Evolutionary conservation across 768 basidiomycete genomes (phyloP).

Genomic region (Suillus fuscotomentosus): DNA sequence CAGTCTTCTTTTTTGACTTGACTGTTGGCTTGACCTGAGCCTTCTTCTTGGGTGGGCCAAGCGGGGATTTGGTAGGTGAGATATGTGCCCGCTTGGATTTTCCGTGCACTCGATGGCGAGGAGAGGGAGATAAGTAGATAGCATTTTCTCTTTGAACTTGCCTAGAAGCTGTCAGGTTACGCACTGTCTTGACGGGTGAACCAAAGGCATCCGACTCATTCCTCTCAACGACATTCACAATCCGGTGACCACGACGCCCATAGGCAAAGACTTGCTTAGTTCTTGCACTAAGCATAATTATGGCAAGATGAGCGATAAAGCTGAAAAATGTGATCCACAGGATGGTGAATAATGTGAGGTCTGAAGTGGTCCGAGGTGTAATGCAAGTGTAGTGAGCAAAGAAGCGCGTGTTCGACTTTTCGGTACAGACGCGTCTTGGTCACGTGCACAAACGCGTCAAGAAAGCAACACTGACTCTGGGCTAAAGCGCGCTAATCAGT

Average conservation of each 20-base stretch:
- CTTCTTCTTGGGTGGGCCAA: constrained; percentile 30
- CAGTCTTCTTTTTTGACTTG: constrained; percentile 14
- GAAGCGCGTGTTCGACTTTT: constrained; percentile 1
- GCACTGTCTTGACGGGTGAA: constrained; percentile 3
- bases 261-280: constrained; percentile 69
- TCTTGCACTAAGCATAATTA: constrained; percentile 53
- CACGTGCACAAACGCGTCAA: constrained; percentile 2
- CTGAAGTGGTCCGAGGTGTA: not conserved
- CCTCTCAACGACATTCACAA: constrained; percentile 45
- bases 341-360: not conserved
- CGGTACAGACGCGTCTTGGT: constrained; percentile 4
- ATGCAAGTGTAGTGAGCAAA: not conserved
- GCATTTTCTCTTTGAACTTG: constrained; percentile 22
- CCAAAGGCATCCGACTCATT: constrained; percentile 14
- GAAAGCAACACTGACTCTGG: not conserved
- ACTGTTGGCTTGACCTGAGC: constrained; percentile 19
- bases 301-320: not conserved
- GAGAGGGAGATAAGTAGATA: constrained; percentile 22
- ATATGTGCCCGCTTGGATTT: constrained; percentile 12
- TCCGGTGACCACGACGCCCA: constrained; percentile 59
- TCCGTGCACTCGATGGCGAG: constrained; percentile 8
- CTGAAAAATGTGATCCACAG: not conserved
- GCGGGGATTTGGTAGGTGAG: constrained; percentile 20
- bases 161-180: not conserved
- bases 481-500: not conserved